A percentile compares a stretch with the other conserved stretches of the same genome.
These are phyloP conservation scores for Fraxinus floribunda DNA, from an alignment of 305 asterid species.

Conservation along the genomic window DNA sequence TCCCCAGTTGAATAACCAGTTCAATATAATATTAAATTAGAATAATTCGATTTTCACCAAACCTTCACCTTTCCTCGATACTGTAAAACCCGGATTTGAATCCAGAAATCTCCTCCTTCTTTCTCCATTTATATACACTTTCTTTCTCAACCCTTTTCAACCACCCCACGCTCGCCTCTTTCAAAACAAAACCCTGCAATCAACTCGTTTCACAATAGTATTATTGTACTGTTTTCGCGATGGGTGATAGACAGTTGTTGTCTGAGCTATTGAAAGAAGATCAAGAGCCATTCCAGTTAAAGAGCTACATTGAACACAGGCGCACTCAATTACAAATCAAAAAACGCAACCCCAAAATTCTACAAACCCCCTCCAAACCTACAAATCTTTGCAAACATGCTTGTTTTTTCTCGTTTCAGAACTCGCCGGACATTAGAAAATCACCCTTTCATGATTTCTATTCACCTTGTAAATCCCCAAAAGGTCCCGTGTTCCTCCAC, in stretches of 20 bases:
- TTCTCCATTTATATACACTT: slow-evolving; percentile 13
- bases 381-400: slow-evolving; percentile 48
- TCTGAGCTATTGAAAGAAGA: slow-evolving; percentile 73
- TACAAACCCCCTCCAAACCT: slow-evolving; percentile 26
- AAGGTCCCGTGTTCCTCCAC: slow-evolving; percentile 51
- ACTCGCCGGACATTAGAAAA: slow-evolving; percentile 55
- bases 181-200: background rate
- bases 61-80: slow-evolving; percentile 51
- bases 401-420: slow-evolving; percentile 59
- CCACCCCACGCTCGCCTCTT: slow-evolving; percentile 7
- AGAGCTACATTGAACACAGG: slow-evolving; percentile 54
- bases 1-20: background rate
- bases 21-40: background rate
- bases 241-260: slow-evolving; percentile 46
- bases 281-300: slow-evolving; percentile 81
- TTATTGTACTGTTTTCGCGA: background rate
- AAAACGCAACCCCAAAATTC: slow-evolving; percentile 28
- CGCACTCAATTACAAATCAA: slow-evolving; percentile 43
- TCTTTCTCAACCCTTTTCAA: slow-evolving; percentile 22
- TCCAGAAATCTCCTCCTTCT: slow-evolving; percentile 34
- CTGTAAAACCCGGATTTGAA: slow-evolving; percentile 44
- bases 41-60: background rate
- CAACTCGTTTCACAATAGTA: background rate
- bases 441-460: slow-evolving; percentile 51
- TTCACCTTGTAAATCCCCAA: slow-evolving; percentile 46